phyloP scores from a whole-genome alignment of 2,329 filamentous ascomycete genomes.

The Colletotrichum kahawae region DNA sequence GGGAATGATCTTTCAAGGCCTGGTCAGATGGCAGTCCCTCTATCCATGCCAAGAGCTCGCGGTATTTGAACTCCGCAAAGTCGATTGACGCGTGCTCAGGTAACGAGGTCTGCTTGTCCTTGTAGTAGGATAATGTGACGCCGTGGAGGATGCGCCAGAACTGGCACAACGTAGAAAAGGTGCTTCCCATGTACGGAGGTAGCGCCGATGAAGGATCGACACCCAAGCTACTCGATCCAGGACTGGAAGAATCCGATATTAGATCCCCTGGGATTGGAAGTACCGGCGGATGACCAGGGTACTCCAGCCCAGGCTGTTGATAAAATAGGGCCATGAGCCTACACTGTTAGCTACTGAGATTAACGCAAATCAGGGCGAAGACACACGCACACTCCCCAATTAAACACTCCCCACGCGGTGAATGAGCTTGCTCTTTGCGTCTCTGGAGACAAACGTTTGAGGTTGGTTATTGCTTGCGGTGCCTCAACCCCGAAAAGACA shows the following conservation, averaged over 20 bases:
- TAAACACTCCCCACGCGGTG: conserved; percentile 38
- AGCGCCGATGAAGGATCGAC: no score
- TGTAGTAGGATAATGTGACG: conserved; percentile 32
- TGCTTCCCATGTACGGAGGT: conserved; percentile 27
- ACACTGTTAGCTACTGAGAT: background rate
- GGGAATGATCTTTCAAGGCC: conserved; percentile 27
- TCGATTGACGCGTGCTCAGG: conserved; percentile 20
- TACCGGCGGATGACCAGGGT: conserved; percentile 2
- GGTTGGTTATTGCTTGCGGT: background rate
- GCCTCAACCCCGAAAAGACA: conserved; percentile 31
- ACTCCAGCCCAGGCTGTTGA: conserved; percentile 32
- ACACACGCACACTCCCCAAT: conserved; percentile 40
- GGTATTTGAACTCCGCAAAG: conserved; percentile 41
- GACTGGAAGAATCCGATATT: background rate
- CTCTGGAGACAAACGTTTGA: conserved; percentile 24
- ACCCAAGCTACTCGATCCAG: background rate
- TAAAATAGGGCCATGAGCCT: conserved; percentile 37
- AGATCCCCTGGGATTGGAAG: conserved; percentile 26
- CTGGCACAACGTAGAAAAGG: conserved; percentile 35
- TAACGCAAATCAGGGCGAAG: background rate
- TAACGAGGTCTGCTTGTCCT: conserved; percentile 14
- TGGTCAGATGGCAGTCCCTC: conserved; percentile 33
- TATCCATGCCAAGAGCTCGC: conserved; percentile 42
- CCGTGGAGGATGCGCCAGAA: conserved; percentile 44
- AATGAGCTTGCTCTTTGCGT: conserved; percentile 12